Evolutionary conservation across 1,284 basidiomycete species (phyloP).

Genomic region (Pisolithus thermaeus): DNA sequence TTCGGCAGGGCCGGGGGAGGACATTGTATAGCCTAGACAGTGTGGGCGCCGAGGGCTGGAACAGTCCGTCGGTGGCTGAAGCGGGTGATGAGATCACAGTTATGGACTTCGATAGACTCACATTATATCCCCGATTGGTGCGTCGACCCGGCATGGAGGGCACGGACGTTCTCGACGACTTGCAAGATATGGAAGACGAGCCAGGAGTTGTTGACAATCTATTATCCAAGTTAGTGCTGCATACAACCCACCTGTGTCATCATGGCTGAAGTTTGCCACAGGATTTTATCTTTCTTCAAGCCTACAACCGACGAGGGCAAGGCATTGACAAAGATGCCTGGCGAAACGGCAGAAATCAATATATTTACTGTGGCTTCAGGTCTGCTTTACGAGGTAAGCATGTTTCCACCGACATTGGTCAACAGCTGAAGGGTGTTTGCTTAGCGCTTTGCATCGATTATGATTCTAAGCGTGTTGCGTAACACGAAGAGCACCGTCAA

Average conservation of each 20-base stretch:
- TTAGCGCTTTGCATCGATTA: slow-evolving; percentile 94
- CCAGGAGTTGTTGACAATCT: slow-evolving; percentile 40
- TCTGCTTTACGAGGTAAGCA: slow-evolving; percentile 82
- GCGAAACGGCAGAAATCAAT: slow-evolving; percentile 82
- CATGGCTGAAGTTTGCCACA: slow-evolving; percentile 21
- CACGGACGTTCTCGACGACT: slow-evolving; percentile 70
- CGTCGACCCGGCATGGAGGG: slow-evolving; percentile 74
- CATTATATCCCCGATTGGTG: slow-evolving; percentile 77
- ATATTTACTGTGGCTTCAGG: slow-evolving; percentile 99
- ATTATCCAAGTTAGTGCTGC: slow-evolving; percentile 41
- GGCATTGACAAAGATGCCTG: slow-evolving; percentile 15
- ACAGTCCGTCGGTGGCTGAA: slow-evolving; percentile 62
- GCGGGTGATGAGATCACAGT: slow-evolving; percentile 71
- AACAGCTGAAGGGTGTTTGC: slow-evolving; percentile 9
- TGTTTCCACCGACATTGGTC: neutral
- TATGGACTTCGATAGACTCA: slow-evolving; percentile 83
- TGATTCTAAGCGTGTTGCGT: slow-evolving; percentile 92
- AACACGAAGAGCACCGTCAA: slow-evolving; percentile 94
- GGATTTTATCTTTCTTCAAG: slow-evolving; percentile 52
- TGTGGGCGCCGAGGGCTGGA: slow-evolving; percentile 79
- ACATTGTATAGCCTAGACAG: slow-evolving; percentile 83
- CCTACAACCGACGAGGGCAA: slow-evolving; percentile 18
- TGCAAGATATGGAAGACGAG: slow-evolving; percentile 27
- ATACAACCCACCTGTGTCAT: neutral
- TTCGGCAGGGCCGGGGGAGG: slow-evolving; percentile 75